Base-by-base conservation (phyloP, 2,329 filamentous ascomycete species). In the Fonsecaea nubica region DNA sequence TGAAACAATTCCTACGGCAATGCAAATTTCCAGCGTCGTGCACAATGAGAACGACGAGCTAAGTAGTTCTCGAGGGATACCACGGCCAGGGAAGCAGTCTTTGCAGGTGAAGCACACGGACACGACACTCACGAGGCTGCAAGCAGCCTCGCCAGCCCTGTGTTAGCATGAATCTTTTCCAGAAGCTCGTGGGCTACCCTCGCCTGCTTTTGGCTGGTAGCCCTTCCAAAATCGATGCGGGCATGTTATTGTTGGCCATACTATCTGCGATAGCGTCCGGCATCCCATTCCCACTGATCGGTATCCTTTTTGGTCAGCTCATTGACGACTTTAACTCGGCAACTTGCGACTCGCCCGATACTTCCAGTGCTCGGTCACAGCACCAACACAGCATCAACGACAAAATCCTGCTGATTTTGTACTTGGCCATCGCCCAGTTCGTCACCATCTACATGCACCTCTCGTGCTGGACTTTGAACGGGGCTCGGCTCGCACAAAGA, bases 341-440 rank as follows among this genome's bases (percentile, higher is more conserved):
- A 33, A 64, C 58, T 53, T 69, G 67, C 59, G 52, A 48, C 30
- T 52, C 59, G 2, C 18, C 48, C 13, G 62, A 59, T n/a, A 57
- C 48, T 35, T 32, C 50, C 13, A 40, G 36, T 15, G 32, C 35
- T 40, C 15, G 32, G 12, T 36, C 50, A 18, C 32, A 63, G n/a
- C 65, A 65, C 53, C 79, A 85, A 66, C 69, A 73, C 52, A 75
- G 75, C 38, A 82, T 89, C 69, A 83, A 87, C 74, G 74, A 78
- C 59, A 89, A 88, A 72, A 85, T 92, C 52, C 75, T 90, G 74
- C 72, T 84, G 58, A 80, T 91, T 30, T 83, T 90, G 12, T 90
- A 89, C 74, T 82, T 91, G 40, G 86, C 86, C 21, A 85, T 90
- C 65, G 88, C 84, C 35, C 85, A 86, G 67, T 89, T 91, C 71